Conservation (phyloP, 2,329 filamentous ascomycete genomes). For the Colletotrichum caudatum region DNA sequence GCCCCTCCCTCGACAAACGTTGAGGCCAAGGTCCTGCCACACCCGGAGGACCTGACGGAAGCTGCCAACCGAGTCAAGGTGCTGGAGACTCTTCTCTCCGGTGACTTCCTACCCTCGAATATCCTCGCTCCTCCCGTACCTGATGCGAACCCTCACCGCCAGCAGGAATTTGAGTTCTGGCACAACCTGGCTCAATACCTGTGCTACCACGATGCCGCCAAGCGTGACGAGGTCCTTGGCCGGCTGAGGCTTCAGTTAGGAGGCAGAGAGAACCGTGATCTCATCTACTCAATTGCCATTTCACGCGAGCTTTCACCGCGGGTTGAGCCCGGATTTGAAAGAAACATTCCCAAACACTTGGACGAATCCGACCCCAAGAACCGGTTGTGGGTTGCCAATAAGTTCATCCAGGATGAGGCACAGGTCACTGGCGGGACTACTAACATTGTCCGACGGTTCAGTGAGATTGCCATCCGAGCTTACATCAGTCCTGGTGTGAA, state of each 20-base stretch:
- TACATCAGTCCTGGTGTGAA: conserved; percentile 67
- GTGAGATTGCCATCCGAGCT: conserved; percentile 73
- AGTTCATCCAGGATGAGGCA: conserved; percentile 75
- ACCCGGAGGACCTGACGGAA: conserved; percentile 71
- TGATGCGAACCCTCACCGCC: conserved; percentile 65
- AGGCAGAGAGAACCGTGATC: conserved; percentile 86
- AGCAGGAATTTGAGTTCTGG: conserved; percentile 85
- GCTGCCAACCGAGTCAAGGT: conserved; percentile 78
- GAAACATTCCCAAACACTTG: conserved; percentile 67
- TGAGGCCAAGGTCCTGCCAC: conserved; percentile 54
- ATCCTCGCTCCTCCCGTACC: conserved; percentile 64
- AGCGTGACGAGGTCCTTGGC: conserved; percentile 75
- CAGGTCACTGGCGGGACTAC: conserved; percentile 76
- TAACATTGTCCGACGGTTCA: conserved; percentile 77
- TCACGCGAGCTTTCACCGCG: conserved; percentile 79
- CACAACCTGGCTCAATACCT: conserved; percentile 79
- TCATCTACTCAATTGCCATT: conserved; percentile 89
- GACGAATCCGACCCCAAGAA: conserved; percentile 76
- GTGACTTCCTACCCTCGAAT: conserved; percentile 72
- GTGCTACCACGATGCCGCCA: conserved; percentile 61
- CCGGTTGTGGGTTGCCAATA: conserved; percentile 76
- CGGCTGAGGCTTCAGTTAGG: conserved; percentile 79
- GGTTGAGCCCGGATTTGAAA: conserved; percentile 69
- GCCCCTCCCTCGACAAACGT: conserved; percentile 51
- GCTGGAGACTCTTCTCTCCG: conserved; percentile 81